Evolutionary conservation across 352 stramenopile genomes (phyloP), one percentile per base, ranked within the genome.

Genomic region (Phytopythium vexans): DNA sequence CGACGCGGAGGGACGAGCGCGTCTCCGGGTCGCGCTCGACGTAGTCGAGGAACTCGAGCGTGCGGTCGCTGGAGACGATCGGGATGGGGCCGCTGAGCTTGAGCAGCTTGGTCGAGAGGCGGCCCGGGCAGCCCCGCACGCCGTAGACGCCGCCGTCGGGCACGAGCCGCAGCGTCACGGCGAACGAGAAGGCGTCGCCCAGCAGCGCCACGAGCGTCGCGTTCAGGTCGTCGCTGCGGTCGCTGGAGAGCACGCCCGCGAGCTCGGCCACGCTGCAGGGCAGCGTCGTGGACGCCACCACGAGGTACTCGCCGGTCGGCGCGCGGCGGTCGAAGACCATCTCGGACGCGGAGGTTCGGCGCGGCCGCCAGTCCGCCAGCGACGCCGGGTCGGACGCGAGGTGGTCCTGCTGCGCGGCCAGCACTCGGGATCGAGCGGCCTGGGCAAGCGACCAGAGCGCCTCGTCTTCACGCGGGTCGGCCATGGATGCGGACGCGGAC

Each of bases 141-240:
- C 21, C 21, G 21, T 27, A 27, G 21, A 27, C 21, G 21, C 21
- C 21, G 21, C 21, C 21, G 21, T 54, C 64, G 4, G 59, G 52
- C 14, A 75, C 55, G 32, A 67, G 63, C 0, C 66, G 62, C 34
- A 75, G 42, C 10, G 63, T 72, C 6, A 75, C 63, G 16, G 59
- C 63, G 43, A 70, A 72, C 2, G 66, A 68, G 41, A 75, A 75
- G 10, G 49, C 46, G 15, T 69, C 66, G 16, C 66, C 66, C 21
- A 56, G 52, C 2, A 75, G 63, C 6, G 63, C 66, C 38, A 75
- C 59, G 49, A 75, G 68, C 4, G 66, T 72, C 14, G 66, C 63
- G 43, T 75, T 75, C 21, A 75, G 70, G 46, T 70, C 63, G 49
- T 75, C 66, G 35, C 63, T 67, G 35, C 58, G 62, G 56, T 45